Percentiles rank a stretch among this genome's conserved stretches.
Conservation (phyloP, 2,329 filamentous ascomycete species). For the Diaporthe sp. region DNA sequence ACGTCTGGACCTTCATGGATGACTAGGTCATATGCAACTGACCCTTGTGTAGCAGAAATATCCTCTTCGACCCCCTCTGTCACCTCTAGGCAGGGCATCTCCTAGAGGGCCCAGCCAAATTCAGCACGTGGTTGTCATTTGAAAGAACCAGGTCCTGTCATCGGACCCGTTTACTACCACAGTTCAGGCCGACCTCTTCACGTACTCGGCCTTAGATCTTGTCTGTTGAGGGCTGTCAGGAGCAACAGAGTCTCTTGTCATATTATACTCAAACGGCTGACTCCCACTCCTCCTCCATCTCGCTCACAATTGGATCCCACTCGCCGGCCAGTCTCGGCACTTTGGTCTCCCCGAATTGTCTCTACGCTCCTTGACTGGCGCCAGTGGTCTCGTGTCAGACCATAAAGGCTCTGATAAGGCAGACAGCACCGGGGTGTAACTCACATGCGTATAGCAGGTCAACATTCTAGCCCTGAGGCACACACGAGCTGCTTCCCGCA, state of each 20-base stretch:
- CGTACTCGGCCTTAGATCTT: background rate
- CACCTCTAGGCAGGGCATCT: background rate
- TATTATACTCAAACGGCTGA: background rate
- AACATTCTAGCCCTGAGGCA: background rate
- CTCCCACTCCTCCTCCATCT: background rate
- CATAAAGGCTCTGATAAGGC: background rate
- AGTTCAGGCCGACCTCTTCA: background rate
- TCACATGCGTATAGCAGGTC: background rate
- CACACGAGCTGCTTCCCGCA: slow-evolving; percentile 8
- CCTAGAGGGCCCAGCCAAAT: background rate
- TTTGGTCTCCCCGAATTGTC: background rate
- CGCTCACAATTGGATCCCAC: slow-evolving; percentile 2
- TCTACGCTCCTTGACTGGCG: background rate
- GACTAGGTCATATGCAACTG: slow-evolving; percentile 11
- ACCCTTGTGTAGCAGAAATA: slow-evolving; percentile 14
- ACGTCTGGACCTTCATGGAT: background rate
- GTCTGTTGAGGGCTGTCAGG: background rate
- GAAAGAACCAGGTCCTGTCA: background rate
- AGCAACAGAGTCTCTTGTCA: background rate
- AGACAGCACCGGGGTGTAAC: background rate
- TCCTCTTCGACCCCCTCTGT: slow-evolving; percentile 5
- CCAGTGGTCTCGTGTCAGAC: background rate
- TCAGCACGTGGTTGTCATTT: background rate
- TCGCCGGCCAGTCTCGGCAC: background rate
- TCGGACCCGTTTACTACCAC: background rate